Evolutionary conservation across 345 rosid species (phyloP).

Genomic region (Populus davidiana): DNA sequence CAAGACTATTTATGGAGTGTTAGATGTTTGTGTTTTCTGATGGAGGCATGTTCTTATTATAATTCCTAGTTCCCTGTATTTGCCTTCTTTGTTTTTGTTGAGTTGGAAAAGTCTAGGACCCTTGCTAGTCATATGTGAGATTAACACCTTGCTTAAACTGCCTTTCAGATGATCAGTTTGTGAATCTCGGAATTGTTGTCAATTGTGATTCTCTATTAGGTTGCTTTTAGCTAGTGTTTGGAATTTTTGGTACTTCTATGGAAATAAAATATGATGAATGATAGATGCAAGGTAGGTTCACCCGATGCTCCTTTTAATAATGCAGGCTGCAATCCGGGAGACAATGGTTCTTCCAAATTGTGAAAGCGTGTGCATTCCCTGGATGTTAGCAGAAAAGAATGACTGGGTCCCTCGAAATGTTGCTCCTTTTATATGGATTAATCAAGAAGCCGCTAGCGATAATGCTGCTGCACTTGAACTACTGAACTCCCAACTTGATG

Average conservation of each 20-base stretch:
- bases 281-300: background rate
- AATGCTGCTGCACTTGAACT: slow-evolving; percentile 24
- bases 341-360: slow-evolving; percentile 91
- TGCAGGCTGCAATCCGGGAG: slow-evolving; percentile 65
- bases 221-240: background rate
- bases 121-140: no score
- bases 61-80: background rate
- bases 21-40: background rate
- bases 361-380: slow-evolving; percentile 67
- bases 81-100: no score
- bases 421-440: slow-evolving; percentile 87
- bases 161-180: no score
- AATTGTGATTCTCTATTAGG: no score
- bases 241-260: background rate
- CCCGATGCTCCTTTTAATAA: slow-evolving; percentile 15
- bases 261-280: background rate
- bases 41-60: background rate
- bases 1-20: background rate
- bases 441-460: slow-evolving; percentile 57
- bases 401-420: slow-evolving; percentile 74
- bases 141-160: no score
- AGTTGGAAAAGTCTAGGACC: no score
- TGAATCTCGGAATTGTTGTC: no score
- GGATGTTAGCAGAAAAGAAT: slow-evolving; percentile 85
- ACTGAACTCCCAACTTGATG: slow-evolving; percentile 32